A percentile compares a stretch with the other conserved stretches of the same genome.
Evolutionary conservation across 192 early-diverging fungal species (phyloP).

Genomic region (Chytriomyces sp.): DNA sequence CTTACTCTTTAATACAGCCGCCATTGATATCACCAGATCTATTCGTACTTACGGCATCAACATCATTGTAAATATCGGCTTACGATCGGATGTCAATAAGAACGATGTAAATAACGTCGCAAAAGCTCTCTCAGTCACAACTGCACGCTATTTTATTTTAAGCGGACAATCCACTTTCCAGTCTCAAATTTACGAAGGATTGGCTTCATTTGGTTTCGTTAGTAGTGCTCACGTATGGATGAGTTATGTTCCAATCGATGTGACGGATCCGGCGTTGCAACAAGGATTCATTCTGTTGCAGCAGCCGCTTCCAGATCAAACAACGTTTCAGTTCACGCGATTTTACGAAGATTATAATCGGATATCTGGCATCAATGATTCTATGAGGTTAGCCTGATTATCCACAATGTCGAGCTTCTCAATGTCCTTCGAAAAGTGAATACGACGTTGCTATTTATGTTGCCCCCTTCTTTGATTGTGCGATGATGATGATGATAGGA

Average conservation of each 20-base stretch:
- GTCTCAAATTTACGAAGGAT: not conserved
- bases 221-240: slow-evolving; percentile 15
- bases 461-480: slow-evolving; percentile 9
- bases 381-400: too few species aligned
- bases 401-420: too few species aligned
- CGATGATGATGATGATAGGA: slow-evolving; percentile 2
- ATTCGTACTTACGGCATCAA: not conserved
- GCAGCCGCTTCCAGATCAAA: not conserved
- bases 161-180: slow-evolving; percentile 13
- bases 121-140: not conserved
- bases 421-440: not conserved
- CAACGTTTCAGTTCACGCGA: not conserved
- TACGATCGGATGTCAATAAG: not conserved
- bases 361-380: too few species aligned
- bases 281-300: not conserved
- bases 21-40: not conserved
- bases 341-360: not conserved
- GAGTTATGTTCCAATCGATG: slow-evolving; percentile 2
- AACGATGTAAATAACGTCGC: not conserved
- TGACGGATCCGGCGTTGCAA: not conserved
- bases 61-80: not conserved
- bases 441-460: not conserved
- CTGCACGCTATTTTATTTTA: slow-evolving; percentile 11
- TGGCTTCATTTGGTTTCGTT: slow-evolving; percentile 4
- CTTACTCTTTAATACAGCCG: not conserved